Conservation (phyloP, 2,329 filamentous ascomycete genomes). For the Cercospora zeae-maydis region DNA sequence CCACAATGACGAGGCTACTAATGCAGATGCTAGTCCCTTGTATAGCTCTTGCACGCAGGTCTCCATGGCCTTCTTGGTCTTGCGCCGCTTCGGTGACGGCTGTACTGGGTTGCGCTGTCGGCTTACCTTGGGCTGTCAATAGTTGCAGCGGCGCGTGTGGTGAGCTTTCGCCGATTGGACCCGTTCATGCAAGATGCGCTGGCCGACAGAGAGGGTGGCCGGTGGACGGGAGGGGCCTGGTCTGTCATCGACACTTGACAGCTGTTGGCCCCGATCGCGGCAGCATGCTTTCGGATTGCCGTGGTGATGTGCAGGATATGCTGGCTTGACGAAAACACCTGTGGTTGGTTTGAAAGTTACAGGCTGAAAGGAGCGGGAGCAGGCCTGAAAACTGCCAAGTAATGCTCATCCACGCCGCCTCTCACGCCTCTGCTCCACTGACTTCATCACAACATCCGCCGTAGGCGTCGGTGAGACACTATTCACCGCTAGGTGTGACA, state of each 20-base stretch:
- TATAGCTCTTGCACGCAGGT: constrained; percentile 20
- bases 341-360: background rate
- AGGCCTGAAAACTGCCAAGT: background rate
- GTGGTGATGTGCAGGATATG: background rate
- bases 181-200: constrained; percentile 22
- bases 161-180: constrained; percentile 20
- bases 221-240: constrained; percentile 8
- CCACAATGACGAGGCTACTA: constrained; percentile 13
- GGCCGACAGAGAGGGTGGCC: constrained; percentile 4
- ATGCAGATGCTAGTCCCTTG: constrained; percentile 18
- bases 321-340: background rate
- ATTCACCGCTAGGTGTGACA: background rate
- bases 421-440: background rate
- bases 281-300: background rate
- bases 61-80: constrained; percentile 16
- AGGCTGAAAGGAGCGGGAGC: background rate
- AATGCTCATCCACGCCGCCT: background rate
- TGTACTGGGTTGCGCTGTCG: background rate
- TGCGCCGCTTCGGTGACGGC: constrained; percentile 17
- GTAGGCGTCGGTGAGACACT: background rate
- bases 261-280: constrained; percentile 1
- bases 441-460: background rate
- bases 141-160: constrained; percentile 15
- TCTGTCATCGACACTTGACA: background rate
- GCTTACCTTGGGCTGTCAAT: constrained; percentile 16